Evolutionary conservation across 2,329 filamentous ascomycete genomes (phyloP).

Genomic region (Neonectria hederae): DNA sequence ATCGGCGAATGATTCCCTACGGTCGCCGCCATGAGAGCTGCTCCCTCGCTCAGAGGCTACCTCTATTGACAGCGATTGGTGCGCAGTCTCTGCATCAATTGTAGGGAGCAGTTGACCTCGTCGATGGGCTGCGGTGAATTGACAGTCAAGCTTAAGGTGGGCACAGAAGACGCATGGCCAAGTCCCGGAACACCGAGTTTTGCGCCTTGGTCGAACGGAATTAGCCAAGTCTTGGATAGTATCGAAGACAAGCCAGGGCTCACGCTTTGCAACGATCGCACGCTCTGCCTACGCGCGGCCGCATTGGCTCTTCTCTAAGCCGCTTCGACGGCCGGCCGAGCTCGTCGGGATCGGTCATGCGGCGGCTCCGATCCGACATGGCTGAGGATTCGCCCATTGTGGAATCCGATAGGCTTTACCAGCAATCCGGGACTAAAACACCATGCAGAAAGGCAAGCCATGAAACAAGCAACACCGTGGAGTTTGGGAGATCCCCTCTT

Average conservation of each 20-base stretch:
- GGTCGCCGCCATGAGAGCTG: neutral
- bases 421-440: neutral
- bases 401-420: neutral
- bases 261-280: conserved; percentile 42
- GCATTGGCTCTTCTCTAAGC: neutral
- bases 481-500: neutral
- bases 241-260: neutral
- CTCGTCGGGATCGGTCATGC: neutral
- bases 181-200: conserved; percentile 39
- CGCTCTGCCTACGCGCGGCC: conserved; percentile 30
- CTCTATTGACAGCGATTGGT: neutral
- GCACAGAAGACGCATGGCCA: conserved; percentile 37
- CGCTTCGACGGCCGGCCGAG: conserved; percentile 3
- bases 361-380: neutral
- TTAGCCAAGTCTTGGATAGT: neutral
- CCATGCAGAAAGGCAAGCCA: neutral
- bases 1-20: conserved; percentile 1
- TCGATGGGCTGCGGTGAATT: conserved; percentile 37
- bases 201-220: conserved; percentile 26
- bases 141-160: conserved; percentile 36
- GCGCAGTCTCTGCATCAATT: conserved; percentile 26
- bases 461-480: neutral
- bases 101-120: conserved; percentile 34
- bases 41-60: neutral
- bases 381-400: neutral